phyloP scores from a whole-genome alignment of 1,284 basidiomycete genomes.

The Cystobasidiaceae sp. region DNA sequence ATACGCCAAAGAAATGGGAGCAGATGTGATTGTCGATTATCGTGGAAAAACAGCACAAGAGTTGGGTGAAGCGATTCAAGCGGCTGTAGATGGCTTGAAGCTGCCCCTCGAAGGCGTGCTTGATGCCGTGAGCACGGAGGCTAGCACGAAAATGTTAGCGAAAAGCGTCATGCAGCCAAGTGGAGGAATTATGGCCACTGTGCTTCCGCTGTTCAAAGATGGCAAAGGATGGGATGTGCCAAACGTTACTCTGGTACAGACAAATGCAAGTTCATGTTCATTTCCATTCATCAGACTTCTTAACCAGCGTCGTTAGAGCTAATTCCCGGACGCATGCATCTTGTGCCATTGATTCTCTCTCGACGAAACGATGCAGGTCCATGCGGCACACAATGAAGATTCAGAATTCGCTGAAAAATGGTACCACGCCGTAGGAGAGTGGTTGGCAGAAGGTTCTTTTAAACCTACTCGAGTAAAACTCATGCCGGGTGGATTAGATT shows the following conservation, averaged over 20 bases:
- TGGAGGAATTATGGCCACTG: conserved; percentile 18
- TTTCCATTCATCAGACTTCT: too few species aligned
- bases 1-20: conserved; percentile 37
- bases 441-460: conserved; percentile 40
- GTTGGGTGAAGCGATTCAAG: conserved; percentile 34
- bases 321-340: too few species aligned
- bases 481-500: conserved; percentile 41
- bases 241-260: not conserved
- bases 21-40: conserved; percentile 43
- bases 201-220: conserved; percentile 1
- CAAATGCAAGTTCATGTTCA: not conserved
- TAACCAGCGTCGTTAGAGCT: too few species aligned
- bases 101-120: conserved; percentile 36
- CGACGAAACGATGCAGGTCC: not conserved
- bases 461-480: conserved; percentile 39
- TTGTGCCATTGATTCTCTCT: too few species aligned
- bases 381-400: not conserved
- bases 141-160: conserved; percentile 34
- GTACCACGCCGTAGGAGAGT: conserved; percentile 36
- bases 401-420: conserved; percentile 36
- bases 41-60: conserved; percentile 36
- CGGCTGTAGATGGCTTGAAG: not conserved
- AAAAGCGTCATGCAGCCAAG: conserved; percentile 32
- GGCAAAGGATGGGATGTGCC: not conserved
- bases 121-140: conserved; percentile 39